Evolutionary conservation across 2,329 filamentous ascomycete species (phyloP), one percentile per base, ranked within the genome.

Genomic region (Claviceps sp.): DNA sequence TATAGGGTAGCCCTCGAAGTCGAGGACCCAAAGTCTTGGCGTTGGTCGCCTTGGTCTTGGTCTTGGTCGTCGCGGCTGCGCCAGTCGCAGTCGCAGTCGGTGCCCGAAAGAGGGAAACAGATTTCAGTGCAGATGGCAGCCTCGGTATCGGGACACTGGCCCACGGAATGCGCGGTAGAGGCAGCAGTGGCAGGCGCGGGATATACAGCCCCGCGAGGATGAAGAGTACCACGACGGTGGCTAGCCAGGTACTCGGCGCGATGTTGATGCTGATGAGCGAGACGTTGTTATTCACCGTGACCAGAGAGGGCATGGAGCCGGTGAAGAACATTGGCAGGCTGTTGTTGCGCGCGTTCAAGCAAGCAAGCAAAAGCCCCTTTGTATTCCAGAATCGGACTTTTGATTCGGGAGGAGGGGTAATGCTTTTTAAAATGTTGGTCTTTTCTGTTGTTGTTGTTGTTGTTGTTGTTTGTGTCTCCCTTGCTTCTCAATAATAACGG

Each of bases 221-320:
- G 58, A 80, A 67, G 48, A 70, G 61, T 34, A 81, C 59, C 53
- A 70, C 65, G 55, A 79, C 61, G 30, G 72, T 70, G 54, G 75
- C 74, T 59, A 81, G 67, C 62, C 75, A 81, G 52, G 76, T 77
- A 63, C 75, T 75, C 24, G 78, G 77, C 42, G 77, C 75, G 63
- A 81, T 74, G 60, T 70, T 75, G 61, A 82, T 70, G 66, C 73
- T 81, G 63, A 82, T 63, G 58, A 82, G 72, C 53, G 77, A 77
- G 63, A 81, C 72, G 72, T 79, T 76, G 66, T 77, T 81, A 67
- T 80, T 77, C 58, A 81, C 73, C 50, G 76, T 77, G 59, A 82
- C 67, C 64, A 81, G 69, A 54, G 78, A 77, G 70, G 73, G 74
- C 77, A 81, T 80, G 62, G 67, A 67, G 65, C 57, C 58, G 57